Conservation (phyloP, 2,329 filamentous ascomycete genomes). For the Xylogone sp. region DNA sequence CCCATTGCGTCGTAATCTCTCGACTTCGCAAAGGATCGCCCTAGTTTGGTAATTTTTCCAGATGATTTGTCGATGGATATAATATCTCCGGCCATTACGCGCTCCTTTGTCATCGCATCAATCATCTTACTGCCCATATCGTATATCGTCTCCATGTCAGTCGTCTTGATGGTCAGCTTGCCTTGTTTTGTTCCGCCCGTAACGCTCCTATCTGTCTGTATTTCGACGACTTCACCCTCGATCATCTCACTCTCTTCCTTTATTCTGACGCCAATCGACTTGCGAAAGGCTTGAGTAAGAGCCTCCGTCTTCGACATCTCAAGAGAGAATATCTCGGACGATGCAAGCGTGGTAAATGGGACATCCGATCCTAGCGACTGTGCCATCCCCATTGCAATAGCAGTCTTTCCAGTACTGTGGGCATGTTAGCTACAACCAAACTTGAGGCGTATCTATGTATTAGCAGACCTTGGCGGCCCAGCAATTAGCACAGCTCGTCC, state of each 20-base stretch:
- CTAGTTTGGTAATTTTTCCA: slow-evolving; percentile 95
- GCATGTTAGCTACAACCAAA: slow-evolving; percentile 1
- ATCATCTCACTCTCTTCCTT: slow-evolving; percentile 99
- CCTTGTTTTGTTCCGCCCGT: slow-evolving; percentile 97
- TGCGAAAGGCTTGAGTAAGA: slow-evolving; percentile 96
- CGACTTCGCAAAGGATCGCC: slow-evolving; percentile 88
- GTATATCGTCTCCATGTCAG: slow-evolving; percentile 99
- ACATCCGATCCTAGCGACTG: slow-evolving; percentile 93
- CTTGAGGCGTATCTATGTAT: slow-evolving; percentile 3
- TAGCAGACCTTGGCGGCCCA: slow-evolving; percentile 72
- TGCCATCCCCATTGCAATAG: slow-evolving; percentile 98
- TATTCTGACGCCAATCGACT: slow-evolving; percentile 96
- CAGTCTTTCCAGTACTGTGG: slow-evolving; percentile 88
- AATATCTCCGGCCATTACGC: slow-evolving; percentile 97
- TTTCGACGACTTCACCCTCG: slow-evolving; percentile 97
- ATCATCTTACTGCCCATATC: slow-evolving; percentile 99
- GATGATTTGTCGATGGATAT: slow-evolving; percentile 98
- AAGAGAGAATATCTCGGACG: slow-evolving; percentile 95
- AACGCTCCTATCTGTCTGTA: slow-evolving; percentile 95
- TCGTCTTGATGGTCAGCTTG: slow-evolving; percentile 98
- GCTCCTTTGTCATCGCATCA: slow-evolving; percentile 98
- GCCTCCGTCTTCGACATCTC: slow-evolving; percentile 99
- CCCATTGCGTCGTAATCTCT: slow-evolving; percentile 99
- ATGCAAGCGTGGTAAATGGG: slow-evolving; percentile 92
- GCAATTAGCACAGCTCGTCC: slow-evolving; percentile 92